These are phyloP conservation scores for Penstemon davidsonii DNA, from an alignment of 257 asterid genomes.

Conservation along the genomic window DNA sequence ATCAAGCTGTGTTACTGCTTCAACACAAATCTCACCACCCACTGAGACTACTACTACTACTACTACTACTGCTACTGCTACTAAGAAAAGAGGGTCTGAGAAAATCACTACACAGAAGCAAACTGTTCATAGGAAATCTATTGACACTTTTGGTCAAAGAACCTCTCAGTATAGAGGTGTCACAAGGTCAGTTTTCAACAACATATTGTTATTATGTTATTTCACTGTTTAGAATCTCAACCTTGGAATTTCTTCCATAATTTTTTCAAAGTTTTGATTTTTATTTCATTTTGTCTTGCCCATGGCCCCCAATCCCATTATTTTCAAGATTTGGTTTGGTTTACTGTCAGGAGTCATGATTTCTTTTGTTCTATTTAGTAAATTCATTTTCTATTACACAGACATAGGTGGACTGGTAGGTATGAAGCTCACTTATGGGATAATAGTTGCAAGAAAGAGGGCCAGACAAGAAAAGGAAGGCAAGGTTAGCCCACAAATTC, in stretches of 20 bases:
- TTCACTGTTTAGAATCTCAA: conserved; percentile 6
- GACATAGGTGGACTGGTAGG: conserved; percentile 38
- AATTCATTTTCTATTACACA: conserved; percentile 14
- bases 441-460: conserved; percentile 58
- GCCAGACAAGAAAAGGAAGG: conserved; percentile 57
- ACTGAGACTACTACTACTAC: conserved; percentile 38
- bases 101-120: conserved; percentile 46
- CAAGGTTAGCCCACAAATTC: conserved; percentile 43
- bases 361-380: conserved; percentile 12
- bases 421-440: conserved; percentile 54
- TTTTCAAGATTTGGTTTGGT: conserved; percentile 46
- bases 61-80: conserved; percentile 40
- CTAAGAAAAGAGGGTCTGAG: conserved; percentile 63
- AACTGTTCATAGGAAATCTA: conserved; percentile 87
- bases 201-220: conserved; percentile 7
- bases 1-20: conserved; percentile 69
- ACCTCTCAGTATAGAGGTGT: conserved; percentile 98
- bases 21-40: conserved; percentile 53
- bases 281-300: neutral
- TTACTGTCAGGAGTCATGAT: conserved; percentile 29
- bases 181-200: conserved; percentile 49
- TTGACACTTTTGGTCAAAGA: conserved; percentile 93
- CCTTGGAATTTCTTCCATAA: neutral
- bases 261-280: neutral
- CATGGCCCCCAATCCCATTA: neutral